Evolutionary conservation across 176 grass and related monocot genomes (phyloP).

Genomic region (Microstegium vimineum): DNA sequence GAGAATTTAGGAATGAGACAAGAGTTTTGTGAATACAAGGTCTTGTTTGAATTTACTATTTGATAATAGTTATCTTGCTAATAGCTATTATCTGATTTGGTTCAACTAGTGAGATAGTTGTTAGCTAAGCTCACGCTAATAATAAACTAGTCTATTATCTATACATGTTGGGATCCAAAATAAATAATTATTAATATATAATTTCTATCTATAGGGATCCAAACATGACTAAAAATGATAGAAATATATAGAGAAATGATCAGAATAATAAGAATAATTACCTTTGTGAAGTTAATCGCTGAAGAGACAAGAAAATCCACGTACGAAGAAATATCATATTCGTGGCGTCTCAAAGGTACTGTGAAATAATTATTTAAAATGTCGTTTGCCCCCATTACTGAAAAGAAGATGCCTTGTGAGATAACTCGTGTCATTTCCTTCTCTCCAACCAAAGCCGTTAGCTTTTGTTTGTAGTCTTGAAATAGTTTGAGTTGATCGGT

Average conservation of each 20-base stretch:
- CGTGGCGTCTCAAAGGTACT: slow-evolving; percentile 5
- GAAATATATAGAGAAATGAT: background rate
- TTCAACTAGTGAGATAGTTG: too few species aligned
- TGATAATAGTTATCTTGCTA: too few species aligned
- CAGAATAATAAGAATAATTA: background rate
- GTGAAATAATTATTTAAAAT: slow-evolving; percentile 52
- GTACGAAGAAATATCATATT: slow-evolving; percentile 51
- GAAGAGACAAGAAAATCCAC: slow-evolving; percentile 35
- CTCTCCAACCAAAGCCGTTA: slow-evolving; percentile 41
- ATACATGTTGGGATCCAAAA: too few species aligned
- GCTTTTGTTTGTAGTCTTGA: slow-evolving; percentile 44
- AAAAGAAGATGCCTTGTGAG: slow-evolving; percentile 32
- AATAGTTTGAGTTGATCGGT: slow-evolving; percentile 45
- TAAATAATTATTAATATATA: too few species aligned
- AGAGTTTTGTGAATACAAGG: background rate
- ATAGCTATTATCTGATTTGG: too few species aligned
- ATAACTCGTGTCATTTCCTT: slow-evolving; percentile 22
- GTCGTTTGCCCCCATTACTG: slow-evolving; percentile 48
- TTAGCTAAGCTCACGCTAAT: too few species aligned
- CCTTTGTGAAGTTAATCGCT: slow-evolving; percentile 41
- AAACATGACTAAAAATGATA: too few species aligned
- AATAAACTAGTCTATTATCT: too few species aligned
- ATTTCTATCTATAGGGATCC: too few species aligned
- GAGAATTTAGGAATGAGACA: background rate
- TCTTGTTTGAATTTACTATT: too few species aligned